Conservation (phyloP, 2,329 filamentous ascomycete species). For the Fusarium brevicatenulatum region DNA sequence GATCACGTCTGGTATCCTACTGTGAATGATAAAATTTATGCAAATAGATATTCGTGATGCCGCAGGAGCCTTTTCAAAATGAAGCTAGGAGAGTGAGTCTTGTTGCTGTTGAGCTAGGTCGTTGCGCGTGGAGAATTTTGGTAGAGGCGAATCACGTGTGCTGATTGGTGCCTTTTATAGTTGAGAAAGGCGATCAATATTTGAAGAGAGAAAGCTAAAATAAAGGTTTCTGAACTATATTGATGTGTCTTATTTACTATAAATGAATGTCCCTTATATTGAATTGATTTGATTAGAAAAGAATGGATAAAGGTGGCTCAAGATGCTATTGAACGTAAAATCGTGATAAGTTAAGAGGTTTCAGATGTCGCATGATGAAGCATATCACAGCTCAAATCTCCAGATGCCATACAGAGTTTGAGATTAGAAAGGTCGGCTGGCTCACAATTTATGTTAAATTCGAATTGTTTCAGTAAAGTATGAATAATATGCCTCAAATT, state of each 20-base stretch:
- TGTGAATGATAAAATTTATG: neutral
- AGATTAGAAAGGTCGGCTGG: no score
- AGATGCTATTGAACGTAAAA: neutral
- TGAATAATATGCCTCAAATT: neutral
- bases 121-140: slow-evolving; percentile 36
- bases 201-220: neutral
- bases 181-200: neutral
- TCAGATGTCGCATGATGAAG: neutral
- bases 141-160: slow-evolving; percentile 32
- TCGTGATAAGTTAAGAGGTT: neutral
- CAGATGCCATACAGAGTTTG: neutral
- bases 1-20: neutral
- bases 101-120: slow-evolving; percentile 11
- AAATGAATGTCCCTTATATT: neutral
- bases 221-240: neutral
- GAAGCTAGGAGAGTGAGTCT: neutral
- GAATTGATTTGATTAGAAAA: neutral
- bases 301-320: neutral
- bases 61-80: neutral
- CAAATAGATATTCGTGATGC: neutral
- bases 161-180: neutral
- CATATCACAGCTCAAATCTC: neutral
- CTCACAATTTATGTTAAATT: neutral
- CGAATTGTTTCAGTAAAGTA: neutral
- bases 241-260: neutral